Evolutionary conservation across 2,329 filamentous ascomycete species (phyloP), one percentile per base, ranked within the genome.

Genomic region (Colletotrichum theobromicola): DNA sequence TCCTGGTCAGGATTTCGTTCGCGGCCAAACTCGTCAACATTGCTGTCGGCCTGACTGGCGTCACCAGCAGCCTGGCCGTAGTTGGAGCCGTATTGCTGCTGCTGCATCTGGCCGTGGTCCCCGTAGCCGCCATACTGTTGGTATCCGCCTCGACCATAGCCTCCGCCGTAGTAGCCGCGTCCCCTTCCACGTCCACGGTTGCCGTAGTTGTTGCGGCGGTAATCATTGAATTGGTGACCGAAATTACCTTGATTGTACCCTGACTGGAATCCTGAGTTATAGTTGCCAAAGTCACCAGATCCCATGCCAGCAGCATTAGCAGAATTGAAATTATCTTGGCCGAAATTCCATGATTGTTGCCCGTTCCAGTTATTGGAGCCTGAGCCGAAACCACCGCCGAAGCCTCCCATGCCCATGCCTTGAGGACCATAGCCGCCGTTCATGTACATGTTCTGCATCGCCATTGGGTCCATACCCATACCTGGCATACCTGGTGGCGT

Each of bases 321-420:
- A 90, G 93, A 88, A 92, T 92, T 95, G 93, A 92, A 95, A 93
- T 94, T 95, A 94, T 94, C 93, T 93, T 94, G 93, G 89, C 92
- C 91, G 89, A 92, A 91, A 93, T 93, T 94, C 93, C 93, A 95
- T 89, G 93, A 92, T 88, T 94, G 93, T 87, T 93, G 93, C 88
- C 90, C 90, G 89, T 93, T 94, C 93, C 93, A 95, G 88, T 92
- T 93, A 91, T 93, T 91, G 89, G 92, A 90, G 84, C 91, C 90
- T 82, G 86, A 83, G 82, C 84, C 86, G 82, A 82, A 89, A 83
- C 90, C 90, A 85, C 91, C 91, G 87, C 91, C 90, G 86, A 92
- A 92, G 82, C 92, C 91, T 87, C 92, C 94, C 94, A 96, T 94
- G 88, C 92, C 94, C 91, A 94, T 94, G 88, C 92, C 92, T 89